Evolutionary conservation across 345 rosid genomes (phyloP), one percentile per base, ranked within the genome.

Genomic region (Eutrema japonicum): DNA sequence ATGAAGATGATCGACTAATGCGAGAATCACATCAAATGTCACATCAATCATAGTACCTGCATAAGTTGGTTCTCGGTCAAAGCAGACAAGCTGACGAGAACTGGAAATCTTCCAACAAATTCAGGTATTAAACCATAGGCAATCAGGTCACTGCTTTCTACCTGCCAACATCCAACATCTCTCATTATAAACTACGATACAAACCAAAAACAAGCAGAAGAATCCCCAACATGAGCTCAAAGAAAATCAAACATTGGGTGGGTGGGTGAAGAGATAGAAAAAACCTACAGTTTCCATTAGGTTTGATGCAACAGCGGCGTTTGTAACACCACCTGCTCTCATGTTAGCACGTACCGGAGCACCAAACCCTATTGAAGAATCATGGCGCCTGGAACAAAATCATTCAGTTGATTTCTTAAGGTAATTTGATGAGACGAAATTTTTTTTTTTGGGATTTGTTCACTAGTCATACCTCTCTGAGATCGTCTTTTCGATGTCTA

Each of bases 281-380:
- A 54, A 73, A 78, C 93, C 78, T 85, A 96, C 99, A 74, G 91
- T 86, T 83, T 90, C 97, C 87, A 96, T 83, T 49, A 96, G 81
- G 74, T 97, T 84, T 29, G 99, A 90, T 67, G 96, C 76, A 48
- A 90, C 85, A 29, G 86, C 80, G 46, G 96, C 94, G 80, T 72
- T 78, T n/a, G 95, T 89, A 78, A 83, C 89, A 78, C 89, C 83
- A 48, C 95, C 90, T 0, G 78, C 82, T 71, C 97, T 88, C 99
- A 96, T 92, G 84, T 92, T 96, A 51, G 98, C 93, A 52, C 98
- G 98, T 16, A 96, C 96, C 33, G 96, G 96, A 56, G 98, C 98
- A 60, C 97, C 98, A 80, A 96, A 96, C 71, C 99, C 99, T 66
- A 92, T 92, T 9, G 99, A 96, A 33, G 99, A 96, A 83, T 96